phyloP scores from a whole-genome alignment of 2,329 filamentous ascomycete genomes.

The Fusarium armeniacum region DNA sequence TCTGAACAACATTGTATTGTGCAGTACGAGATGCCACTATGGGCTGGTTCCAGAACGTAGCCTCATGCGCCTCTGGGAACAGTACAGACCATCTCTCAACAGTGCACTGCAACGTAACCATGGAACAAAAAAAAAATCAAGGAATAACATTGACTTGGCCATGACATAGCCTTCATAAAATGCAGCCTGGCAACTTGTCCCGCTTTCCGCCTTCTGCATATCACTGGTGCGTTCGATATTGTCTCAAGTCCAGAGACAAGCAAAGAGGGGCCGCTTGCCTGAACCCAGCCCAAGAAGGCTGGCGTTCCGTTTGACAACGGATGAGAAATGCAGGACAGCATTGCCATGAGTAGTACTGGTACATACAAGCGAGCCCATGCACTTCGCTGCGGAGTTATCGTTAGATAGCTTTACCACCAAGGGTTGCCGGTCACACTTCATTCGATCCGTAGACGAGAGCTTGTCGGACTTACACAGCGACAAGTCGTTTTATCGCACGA shows the following conservation, averaged over 20 bases:
- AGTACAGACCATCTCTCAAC: constrained; percentile 2
- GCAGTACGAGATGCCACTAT: constrained; percentile 1
- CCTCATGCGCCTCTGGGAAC: constrained; percentile 16
- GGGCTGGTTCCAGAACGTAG: constrained; percentile 31
- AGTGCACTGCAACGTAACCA: constrained; percentile 18
- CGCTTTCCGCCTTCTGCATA: constrained; percentile 3
- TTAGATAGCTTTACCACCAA: constrained; percentile 26
- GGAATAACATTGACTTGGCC: not conserved
- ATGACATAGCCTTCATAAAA: constrained; percentile 16
- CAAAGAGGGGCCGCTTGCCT: constrained; percentile 1
- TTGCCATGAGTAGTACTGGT: constrained; percentile 7
- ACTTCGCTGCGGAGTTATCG: constrained; percentile 20
- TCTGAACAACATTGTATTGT: not conserved
- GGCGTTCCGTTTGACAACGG: constrained; percentile 10
- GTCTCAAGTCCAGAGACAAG: not conserved
- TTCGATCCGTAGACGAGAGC: constrained; percentile 13
- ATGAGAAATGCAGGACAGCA: constrained; percentile 20
- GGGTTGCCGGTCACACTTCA: constrained; percentile 15
- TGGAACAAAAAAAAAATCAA: not conserved
- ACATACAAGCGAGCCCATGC: constrained; percentile 22
- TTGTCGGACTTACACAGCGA: constrained; percentile 1
- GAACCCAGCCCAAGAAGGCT: constrained; percentile 11
- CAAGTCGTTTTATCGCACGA: not conserved
- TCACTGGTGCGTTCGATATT: constrained; percentile 17
- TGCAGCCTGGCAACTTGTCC: not conserved